Evolutionary conservation across 345 rosid genomes (phyloP).

Genomic region (Mercurialis annua): DNA sequence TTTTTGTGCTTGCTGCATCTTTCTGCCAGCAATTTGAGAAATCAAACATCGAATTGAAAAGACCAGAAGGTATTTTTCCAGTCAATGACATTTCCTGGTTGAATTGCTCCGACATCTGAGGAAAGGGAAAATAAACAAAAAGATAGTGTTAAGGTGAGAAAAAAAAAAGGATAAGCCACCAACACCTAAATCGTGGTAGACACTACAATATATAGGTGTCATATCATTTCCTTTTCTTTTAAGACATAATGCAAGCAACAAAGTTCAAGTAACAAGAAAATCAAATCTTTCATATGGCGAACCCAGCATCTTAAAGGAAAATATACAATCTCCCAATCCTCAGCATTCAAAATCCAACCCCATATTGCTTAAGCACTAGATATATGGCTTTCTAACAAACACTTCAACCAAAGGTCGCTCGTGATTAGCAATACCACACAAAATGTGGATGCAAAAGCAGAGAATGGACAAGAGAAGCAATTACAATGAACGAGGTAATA

Average conservation of each 20-base stretch:
- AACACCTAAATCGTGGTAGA: not conserved
- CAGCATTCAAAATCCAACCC: not conserved
- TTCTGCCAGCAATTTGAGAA: constrained; percentile 90
- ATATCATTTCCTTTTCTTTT: not conserved
- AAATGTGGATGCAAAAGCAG: not conserved
- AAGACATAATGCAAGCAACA: not conserved
- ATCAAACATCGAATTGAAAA: constrained; percentile 84
- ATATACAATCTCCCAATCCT: not conserved
- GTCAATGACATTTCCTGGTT: constrained; percentile 81
- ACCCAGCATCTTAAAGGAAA: not conserved
- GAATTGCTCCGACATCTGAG: constrained; percentile 95
- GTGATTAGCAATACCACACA: not conserved
- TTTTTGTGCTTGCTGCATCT: constrained; percentile 89
- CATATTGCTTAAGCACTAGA: not conserved
- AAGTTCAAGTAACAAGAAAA: not conserved
- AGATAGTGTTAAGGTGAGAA: constrained; percentile 5
- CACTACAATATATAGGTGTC: not conserved
- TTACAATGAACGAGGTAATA: not conserved
- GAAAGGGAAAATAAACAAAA: constrained; percentile 7
- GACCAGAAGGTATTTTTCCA: constrained; percentile 93
- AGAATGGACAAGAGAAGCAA: not conserved
- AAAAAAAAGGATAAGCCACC: constrained; percentile 2
- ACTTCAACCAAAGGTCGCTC: not conserved
- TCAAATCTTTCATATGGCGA: not conserved
- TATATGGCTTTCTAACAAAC: not conserved